These are phyloP conservation scores for Annulohypoxylon nitens DNA, from an alignment of 495 filamentous ascomycete genomes.

Conservation along the genomic window DNA sequence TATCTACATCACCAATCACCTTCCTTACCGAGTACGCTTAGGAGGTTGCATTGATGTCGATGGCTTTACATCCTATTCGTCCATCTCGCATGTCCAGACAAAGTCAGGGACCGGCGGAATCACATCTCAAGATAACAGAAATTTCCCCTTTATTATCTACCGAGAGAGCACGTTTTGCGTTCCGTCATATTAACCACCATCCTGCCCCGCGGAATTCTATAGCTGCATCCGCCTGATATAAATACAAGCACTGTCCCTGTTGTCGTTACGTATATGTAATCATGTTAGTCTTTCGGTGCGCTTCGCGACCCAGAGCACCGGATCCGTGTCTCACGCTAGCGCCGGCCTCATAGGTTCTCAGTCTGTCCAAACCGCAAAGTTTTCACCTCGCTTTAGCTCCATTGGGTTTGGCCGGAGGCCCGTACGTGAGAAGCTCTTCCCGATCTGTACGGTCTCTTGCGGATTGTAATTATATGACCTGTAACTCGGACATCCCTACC, in stretches of 20 bases:
- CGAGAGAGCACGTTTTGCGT: background rate
- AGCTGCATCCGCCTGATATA: conserved; percentile 1
- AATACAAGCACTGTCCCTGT: background rate
- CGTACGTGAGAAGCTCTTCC: background rate
- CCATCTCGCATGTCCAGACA: background rate
- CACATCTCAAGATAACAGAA: background rate
- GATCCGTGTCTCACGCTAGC: conserved; percentile 6
- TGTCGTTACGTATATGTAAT: background rate
- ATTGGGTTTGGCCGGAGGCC: background rate
- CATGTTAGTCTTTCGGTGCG: conserved; percentile 2
- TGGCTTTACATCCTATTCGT: background rate
- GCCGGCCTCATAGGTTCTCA: background rate
- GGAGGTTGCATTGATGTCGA: background rate
- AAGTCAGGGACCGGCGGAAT: background rate
- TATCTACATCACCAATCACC: background rate
- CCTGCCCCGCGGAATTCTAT: background rate
- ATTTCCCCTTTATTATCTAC: background rate
- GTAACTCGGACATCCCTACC: background rate
- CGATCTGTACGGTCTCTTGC: conserved; percentile 12
- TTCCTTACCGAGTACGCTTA: background rate
- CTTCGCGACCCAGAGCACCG: background rate
- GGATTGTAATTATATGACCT: conserved; percentile 4
- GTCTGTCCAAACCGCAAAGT: background rate
- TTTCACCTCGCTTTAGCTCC: background rate
- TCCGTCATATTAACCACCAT: background rate